These are phyloP conservation scores for Ophiostoma himal-ulmi DNA, from an alignment of 2,329 filamentous ascomycete genomes.

Conservation along the genomic window DNA sequence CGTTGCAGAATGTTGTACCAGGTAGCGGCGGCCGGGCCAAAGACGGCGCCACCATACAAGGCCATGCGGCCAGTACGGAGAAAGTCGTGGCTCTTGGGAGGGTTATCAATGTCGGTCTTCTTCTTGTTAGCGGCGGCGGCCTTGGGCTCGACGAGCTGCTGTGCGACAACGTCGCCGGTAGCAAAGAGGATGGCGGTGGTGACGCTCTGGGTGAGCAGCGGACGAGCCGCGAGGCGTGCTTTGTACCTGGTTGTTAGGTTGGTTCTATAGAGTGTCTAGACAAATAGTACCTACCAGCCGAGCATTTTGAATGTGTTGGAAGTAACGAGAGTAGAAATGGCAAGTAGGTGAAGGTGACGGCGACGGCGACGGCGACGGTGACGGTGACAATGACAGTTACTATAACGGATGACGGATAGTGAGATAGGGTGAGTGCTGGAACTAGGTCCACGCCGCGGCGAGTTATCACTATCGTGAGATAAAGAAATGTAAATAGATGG, in stretches of 20 bases:
- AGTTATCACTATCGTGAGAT: constrained; percentile 1
- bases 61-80: constrained; percentile 71
- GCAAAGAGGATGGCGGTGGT: constrained; percentile 90
- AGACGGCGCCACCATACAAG: constrained; percentile 73
- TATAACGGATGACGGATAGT: not conserved
- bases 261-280: not conserved
- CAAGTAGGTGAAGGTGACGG: not conserved
- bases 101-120: not conserved
- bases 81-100: constrained; percentile 54
- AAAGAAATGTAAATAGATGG: constrained; percentile 3
- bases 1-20: constrained; percentile 80
- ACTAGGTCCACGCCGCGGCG: not conserved
- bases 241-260: constrained; percentile 63
- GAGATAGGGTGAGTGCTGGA: constrained; percentile 7
- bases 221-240: constrained; percentile 68
- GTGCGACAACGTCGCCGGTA: constrained; percentile 82
- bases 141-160: constrained; percentile 70
- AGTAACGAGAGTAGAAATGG: not conserved
- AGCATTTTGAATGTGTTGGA: constrained; percentile 20
- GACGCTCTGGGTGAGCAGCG: constrained; percentile 82
- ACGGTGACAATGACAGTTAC: not conserved
- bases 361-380: not conserved
- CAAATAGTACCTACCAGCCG: constrained; percentile 20
- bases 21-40: constrained; percentile 78
- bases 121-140: constrained; percentile 44